These are phyloP conservation scores for Sclerotiophoma versabilis DNA, from an alignment of 2,329 filamentous ascomycete species.

Conservation along the genomic window DNA sequence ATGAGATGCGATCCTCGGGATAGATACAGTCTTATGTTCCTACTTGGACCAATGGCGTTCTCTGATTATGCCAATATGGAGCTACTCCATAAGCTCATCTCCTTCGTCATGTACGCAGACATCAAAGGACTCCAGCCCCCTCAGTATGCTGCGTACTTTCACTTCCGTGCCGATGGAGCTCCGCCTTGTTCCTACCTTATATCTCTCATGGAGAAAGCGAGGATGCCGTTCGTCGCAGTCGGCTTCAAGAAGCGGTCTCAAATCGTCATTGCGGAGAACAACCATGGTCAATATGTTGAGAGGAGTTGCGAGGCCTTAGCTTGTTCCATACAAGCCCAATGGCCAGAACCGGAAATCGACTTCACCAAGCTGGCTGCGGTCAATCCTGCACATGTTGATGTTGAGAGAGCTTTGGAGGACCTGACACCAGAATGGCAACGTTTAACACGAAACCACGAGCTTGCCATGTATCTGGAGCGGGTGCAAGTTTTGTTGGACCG, in stretches of 20 bases:
- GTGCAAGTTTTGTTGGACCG: constrained; percentile 51
- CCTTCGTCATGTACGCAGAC: constrained; percentile 53
- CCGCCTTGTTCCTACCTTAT: constrained; percentile 20
- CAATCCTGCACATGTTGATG: constrained; percentile 39
- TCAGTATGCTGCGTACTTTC: constrained; percentile 32
- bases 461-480: constrained; percentile 53
- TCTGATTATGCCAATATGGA: constrained; percentile 48
- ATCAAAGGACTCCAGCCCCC: constrained; percentile 52
- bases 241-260: constrained; percentile 30
- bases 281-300: constrained; percentile 28
- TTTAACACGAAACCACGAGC: constrained; percentile 57
- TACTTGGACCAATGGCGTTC: constrained; percentile 57
- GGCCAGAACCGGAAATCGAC: constrained; percentile 50
- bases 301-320: constrained; percentile 51
- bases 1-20: constrained; percentile 31
- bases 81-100: constrained; percentile 54
- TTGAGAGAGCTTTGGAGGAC: constrained; percentile 49
- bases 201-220: constrained; percentile 26
- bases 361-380: constrained; percentile 35
- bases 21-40: constrained; percentile 54
- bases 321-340: constrained; percentile 46
- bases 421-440: constrained; percentile 58
- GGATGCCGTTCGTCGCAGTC: constrained; percentile 42
- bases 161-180: constrained; percentile 47
- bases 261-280: constrained; percentile 35